phyloP scores from a whole-genome alignment of 2,329 filamentous ascomycete species.

The Basipetospora chlamydospora region DNA sequence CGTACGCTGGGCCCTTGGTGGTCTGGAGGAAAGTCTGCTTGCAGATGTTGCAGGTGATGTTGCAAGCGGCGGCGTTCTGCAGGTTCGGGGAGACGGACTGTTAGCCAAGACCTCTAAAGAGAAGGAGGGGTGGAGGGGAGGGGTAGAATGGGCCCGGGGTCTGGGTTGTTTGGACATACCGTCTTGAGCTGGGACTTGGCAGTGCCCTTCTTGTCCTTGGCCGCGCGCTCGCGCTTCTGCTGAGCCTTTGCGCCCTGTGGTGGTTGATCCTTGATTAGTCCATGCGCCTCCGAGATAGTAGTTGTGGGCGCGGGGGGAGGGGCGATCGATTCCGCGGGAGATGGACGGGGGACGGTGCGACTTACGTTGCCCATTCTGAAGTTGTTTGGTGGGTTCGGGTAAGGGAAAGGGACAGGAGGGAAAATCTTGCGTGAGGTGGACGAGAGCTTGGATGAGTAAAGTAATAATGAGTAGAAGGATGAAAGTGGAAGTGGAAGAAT shows the following conservation, averaged over 20 bases:
- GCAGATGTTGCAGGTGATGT: conserved; percentile 65
- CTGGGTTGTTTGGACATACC: conserved; percentile 27
- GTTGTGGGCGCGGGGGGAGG: not conserved
- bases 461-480: too few species aligned
- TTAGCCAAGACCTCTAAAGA: not conserved
- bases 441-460: too few species aligned
- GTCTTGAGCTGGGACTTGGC: conserved; percentile 56
- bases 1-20: conserved; percentile 55
- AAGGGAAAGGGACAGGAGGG: not conserved
- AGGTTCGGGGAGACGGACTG: not conserved
- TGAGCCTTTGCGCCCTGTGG: conserved; percentile 49
- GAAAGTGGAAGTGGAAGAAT: too few species aligned
- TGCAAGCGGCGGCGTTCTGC: conserved; percentile 61
- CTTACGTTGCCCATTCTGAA: conserved; percentile 6
- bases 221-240: conserved; percentile 60
- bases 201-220: conserved; percentile 40
- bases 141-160: too few species aligned
- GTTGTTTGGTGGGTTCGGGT: too few species aligned
- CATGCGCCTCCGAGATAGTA: too few species aligned
- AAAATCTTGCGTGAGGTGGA: conserved; percentile 1
- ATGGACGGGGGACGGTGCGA: too few species aligned
- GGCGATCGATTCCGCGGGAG: not conserved
- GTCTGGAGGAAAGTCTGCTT: conserved; percentile 69
- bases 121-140: not conserved
- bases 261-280: too few species aligned